Conservation (phyloP, 108 stramenopile species). For the Schizochytrium sp. region DNA sequence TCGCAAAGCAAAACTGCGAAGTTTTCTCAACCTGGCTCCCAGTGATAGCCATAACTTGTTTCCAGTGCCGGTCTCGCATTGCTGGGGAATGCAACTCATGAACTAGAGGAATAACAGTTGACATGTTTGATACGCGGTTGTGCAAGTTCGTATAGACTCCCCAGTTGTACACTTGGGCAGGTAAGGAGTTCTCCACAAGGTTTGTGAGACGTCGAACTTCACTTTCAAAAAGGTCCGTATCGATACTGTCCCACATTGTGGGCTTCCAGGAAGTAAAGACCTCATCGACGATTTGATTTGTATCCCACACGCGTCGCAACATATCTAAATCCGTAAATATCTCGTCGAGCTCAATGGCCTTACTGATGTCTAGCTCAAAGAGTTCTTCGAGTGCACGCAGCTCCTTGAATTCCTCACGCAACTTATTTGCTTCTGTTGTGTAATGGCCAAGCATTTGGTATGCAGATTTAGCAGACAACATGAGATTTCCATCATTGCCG, state of each 20-base stretch:
- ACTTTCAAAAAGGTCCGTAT: slow-evolving; percentile 67
- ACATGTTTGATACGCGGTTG: slow-evolving; percentile 65
- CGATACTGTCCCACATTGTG: slow-evolving; percentile 64
- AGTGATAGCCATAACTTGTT: slow-evolving; percentile 64
- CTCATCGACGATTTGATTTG: slow-evolving; percentile 27
- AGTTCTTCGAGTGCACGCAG: slow-evolving; percentile 68
- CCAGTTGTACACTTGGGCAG: slow-evolving; percentile 62
- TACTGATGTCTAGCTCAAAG: slow-evolving; percentile 64
- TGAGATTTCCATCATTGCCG: background rate
- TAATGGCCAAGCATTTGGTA: slow-evolving; percentile 64
- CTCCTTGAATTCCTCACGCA: slow-evolving; percentile 57
- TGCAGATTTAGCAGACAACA: slow-evolving; percentile 26
- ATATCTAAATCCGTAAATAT: slow-evolving; percentile 57
- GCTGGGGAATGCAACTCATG: slow-evolving; percentile 69
- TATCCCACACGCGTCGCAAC: slow-evolving; percentile 68
- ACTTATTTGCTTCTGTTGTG: background rate
- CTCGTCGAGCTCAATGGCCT: slow-evolving; percentile 6
- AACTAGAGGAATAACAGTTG: slow-evolving; percentile 65
- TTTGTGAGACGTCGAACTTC: slow-evolving; percentile 63
- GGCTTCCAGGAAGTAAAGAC: slow-evolving; percentile 66
- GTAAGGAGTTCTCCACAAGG: slow-evolving; percentile 55
- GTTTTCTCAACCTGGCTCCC: slow-evolving; percentile 59
- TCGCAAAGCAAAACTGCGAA: slow-evolving; percentile 64
- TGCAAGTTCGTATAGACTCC: slow-evolving; percentile 62
- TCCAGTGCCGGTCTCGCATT: slow-evolving; percentile 75